Evolutionary conservation across 768 basidiomycete species (phyloP).

Genomic region (Agrocybe pediades): DNA sequence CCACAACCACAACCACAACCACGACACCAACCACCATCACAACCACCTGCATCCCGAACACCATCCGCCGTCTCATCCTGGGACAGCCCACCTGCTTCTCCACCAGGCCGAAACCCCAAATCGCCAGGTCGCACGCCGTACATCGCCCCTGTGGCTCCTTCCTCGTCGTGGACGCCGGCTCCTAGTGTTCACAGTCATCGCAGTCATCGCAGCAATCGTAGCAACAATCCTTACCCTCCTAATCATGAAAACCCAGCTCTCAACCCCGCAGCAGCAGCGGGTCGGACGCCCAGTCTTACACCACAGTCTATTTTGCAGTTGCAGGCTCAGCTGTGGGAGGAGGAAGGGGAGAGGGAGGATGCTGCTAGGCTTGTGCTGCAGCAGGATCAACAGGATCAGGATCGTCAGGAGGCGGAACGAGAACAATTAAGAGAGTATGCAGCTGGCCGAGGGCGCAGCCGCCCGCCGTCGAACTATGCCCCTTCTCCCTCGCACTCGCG

Average conservation of each 20-base stretch:
- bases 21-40: neutral
- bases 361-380: too few species aligned
- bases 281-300: neutral
- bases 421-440: too few species aligned
- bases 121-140: neutral
- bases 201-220: neutral
- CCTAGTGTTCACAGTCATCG: neutral
- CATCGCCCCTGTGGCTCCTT: neutral
- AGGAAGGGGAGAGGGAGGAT: too few species aligned
- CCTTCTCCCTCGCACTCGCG: neutral
- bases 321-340: neutral
- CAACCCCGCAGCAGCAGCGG: too few species aligned
- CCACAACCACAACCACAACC: neutral
- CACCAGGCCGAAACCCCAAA: neutral
- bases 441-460: too few species aligned
- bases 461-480: neutral
- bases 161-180: neutral
- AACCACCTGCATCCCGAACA: neutral
- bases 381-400: neutral
- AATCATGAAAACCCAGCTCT: neutral
- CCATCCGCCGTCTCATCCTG: neutral
- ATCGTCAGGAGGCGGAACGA: too few species aligned
- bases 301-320: neutral
- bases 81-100: neutral
- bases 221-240: neutral